Evolutionary conservation across 495 filamentous ascomycete species (phyloP).

Genomic region (Penicillium parvum): DNA sequence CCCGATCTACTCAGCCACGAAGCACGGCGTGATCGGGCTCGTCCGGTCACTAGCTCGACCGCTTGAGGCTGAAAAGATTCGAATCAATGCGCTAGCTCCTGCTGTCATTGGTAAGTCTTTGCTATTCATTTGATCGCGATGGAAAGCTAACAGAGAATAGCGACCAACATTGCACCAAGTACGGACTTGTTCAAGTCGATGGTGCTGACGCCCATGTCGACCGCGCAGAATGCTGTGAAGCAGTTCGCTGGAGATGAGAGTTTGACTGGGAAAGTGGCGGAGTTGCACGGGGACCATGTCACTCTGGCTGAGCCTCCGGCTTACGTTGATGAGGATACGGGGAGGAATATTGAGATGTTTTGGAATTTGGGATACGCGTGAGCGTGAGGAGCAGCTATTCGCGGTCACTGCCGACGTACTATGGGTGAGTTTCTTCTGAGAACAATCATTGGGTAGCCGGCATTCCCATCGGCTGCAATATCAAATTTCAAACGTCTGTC

Average conservation of each 20-base stretch:
- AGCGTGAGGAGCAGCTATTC: too few relatives aligned
- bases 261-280: slow-evolving; percentile 45
- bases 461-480: too few relatives aligned
- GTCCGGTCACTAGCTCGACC: slow-evolving; percentile 43
- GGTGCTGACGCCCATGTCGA: slow-evolving; percentile 51
- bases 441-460: too few relatives aligned
- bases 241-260: slow-evolving; percentile 37
- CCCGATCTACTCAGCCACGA: slow-evolving; percentile 50
- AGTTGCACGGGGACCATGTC: slow-evolving; percentile 52
- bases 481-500: background rate
- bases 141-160: slow-evolving; percentile 20
- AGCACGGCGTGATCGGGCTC: slow-evolving; percentile 47
- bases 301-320: slow-evolving; percentile 45
- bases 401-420: too few relatives aligned
- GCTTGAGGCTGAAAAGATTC: slow-evolving; percentile 39
- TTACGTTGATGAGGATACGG: slow-evolving; percentile 49
- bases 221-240: slow-evolving; percentile 40
- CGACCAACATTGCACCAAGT: slow-evolving; percentile 44
- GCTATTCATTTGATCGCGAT: background rate
- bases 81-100: slow-evolving; percentile 52
- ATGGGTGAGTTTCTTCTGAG: too few relatives aligned
- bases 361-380: slow-evolving; percentile 42
- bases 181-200: slow-evolving; percentile 45
- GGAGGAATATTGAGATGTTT: slow-evolving; percentile 47
- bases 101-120: slow-evolving; percentile 41